Base-by-base conservation (phyloP, 1,284 basidiomycete species). In the Ceratobasidium theobromae region DNA sequence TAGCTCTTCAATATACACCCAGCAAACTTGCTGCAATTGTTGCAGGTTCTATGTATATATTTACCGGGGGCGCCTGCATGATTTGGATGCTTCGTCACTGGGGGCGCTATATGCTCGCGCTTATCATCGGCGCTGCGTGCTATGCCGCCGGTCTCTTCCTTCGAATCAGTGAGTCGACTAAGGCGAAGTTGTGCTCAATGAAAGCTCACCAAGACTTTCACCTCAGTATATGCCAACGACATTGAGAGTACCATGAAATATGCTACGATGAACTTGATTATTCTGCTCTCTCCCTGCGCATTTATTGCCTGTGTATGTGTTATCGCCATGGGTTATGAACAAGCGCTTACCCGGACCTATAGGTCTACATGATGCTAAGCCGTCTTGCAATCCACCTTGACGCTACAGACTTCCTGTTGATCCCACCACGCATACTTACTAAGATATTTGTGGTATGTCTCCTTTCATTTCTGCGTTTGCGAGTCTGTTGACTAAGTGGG, bases 321-420 rank as follows among this genome's bases (percentile, higher is more conserved):
- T 25, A 27, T 27, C 3, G 14, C 23, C 3, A n/a, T 18, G 3
- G 32, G 16, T 16, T 9, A 38, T 23, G 23, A 38, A 18, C 33
- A 18, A 38, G 28, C 6, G 12, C 23, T 18, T 12, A 57, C 3
- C 18, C 25, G 21, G 11, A n/a, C n/a, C 18, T 16, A 2, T 23
- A 60, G 57, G 82, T 87, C 72, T 90, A 90, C 70, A 79, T 89
- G 68, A 77, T 89, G 5, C 79, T 89, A 11, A 86, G 87, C 4
- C 81, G 84, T 21, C 74, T 91, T 16, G 83, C 86, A 9, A 75
- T 74, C 27, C 78, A 83, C 72, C 74, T 89, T 2, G 72, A 79
- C 51, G 81, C 79, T 52, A 78, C 80, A 64, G 67, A 78, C 28
- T 80, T 86, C 68, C 75, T 89, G n/a, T 73, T 85, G 32, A 76